phyloP scores from a whole-genome alignment of 2,329 filamentous ascomycete species.

The Elsinoe australis region DNA sequence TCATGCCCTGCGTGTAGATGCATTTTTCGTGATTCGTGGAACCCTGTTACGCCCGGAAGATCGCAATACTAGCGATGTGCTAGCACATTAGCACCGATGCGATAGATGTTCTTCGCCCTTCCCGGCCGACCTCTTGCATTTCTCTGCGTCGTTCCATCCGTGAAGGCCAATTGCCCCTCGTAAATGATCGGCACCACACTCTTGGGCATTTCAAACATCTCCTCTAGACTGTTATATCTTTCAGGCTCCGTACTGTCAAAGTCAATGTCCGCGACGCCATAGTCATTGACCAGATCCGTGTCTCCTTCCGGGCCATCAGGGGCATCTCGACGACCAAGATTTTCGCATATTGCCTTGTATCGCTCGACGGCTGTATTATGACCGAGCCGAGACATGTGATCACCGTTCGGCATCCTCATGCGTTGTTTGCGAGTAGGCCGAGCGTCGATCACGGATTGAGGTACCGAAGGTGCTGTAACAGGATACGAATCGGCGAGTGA shows the following conservation, averaged over 20 bases:
- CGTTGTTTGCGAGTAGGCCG: conserved; percentile 33
- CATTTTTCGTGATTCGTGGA: no score
- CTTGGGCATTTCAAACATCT: conserved; percentile 22
- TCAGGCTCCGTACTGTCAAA: conserved; percentile 21
- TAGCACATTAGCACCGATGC: conserved; percentile 10
- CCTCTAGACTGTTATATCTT: conserved; percentile 20
- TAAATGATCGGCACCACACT: conserved; percentile 22
- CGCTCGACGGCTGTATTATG: conserved; percentile 13
- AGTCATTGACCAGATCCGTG: conserved; percentile 8
- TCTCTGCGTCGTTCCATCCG: conserved; percentile 16
- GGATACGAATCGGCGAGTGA: background rate
- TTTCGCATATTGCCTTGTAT: background rate
- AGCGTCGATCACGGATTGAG: conserved; percentile 46
- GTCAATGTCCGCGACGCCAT: conserved; percentile 19
- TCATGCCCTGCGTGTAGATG: no score
- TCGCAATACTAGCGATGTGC: background rate
- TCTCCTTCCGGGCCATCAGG: conserved; percentile 4
- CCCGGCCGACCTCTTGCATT: background rate
- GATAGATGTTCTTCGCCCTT: conserved; percentile 14
- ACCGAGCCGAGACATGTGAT: conserved; percentile 16
- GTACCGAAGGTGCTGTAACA: background rate
- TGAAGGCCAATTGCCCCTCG: conserved; percentile 23
- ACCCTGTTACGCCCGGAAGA: no score
- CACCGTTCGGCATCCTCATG: conserved; percentile 22
- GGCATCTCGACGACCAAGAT: background rate